Evolutionary conservation across 352 stramenopile species (phyloP).

Genomic region (Globisporangium recalcitrans): DNA sequence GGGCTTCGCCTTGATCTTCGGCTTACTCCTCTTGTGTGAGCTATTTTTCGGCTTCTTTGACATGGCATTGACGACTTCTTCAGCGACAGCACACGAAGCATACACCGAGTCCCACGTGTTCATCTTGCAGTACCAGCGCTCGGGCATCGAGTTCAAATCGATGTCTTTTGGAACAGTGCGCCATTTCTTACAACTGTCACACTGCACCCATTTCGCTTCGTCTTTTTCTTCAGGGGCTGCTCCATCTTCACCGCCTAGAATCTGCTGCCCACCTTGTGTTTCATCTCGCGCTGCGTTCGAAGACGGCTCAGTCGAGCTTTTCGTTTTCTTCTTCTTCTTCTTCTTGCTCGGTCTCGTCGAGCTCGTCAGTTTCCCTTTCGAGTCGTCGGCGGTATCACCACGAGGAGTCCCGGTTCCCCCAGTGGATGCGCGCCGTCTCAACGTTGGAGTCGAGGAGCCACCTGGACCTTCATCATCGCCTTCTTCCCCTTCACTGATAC

Average conservation of each 20-base stretch:
- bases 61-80: constrained; percentile 62
- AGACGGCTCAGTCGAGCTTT: constrained; percentile 16
- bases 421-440: constrained; percentile 13
- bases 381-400: constrained; percentile 1
- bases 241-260: constrained; percentile 21
- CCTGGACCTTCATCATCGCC: constrained; percentile 38
- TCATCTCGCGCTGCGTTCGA: constrained; percentile 14
- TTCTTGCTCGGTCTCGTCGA: constrained; percentile 31
- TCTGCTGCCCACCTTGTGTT: constrained; percentile 18
- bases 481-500: constrained; percentile 43
- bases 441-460: constrained; percentile 21
- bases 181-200: constrained; percentile 95
- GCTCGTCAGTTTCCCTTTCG: constrained; percentile 4
- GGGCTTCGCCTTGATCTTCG: constrained; percentile 29
- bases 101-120: constrained; percentile 90
- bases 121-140: constrained; percentile 95
- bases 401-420: constrained; percentile 8
- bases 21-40: constrained; percentile 4
- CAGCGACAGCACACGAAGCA: constrained; percentile 83
- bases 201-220: constrained; percentile 94
- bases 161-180: constrained; percentile 88
- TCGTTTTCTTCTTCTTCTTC: constrained; percentile 56
- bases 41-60: constrained; percentile 18
- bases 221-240: constrained; percentile 27
- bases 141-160: constrained; percentile 87